Evolutionary conservation across 352 stramenopile genomes (phyloP).

Genomic region (Globisporangium cystogenes): DNA sequence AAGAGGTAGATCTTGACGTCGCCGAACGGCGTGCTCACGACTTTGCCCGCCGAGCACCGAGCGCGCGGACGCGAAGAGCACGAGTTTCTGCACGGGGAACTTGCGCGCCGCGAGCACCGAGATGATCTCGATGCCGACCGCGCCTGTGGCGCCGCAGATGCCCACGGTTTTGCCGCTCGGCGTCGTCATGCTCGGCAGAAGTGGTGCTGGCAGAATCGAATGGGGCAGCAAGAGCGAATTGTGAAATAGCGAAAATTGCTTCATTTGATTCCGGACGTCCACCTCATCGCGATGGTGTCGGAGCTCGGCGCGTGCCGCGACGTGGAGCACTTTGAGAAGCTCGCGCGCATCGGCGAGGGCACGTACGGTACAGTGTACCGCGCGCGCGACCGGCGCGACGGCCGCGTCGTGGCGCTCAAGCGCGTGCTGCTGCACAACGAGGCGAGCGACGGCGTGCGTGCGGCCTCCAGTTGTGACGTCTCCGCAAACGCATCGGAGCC

Average conservation of each 20-base stretch:
- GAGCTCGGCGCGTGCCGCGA: no score
- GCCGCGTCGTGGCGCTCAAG: conserved; percentile 99
- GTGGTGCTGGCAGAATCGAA: no score
- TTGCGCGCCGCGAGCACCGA: conserved; percentile 77
- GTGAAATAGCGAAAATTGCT: no score
- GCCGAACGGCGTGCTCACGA: conserved; percentile 87
- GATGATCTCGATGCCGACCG: conserved; percentile 97
- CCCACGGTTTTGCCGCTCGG: conserved; percentile 60
- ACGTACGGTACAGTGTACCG: conserved; percentile 99
- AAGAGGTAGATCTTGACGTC: conserved; percentile 95
- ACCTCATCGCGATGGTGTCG: no score
- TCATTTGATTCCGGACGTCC: no score
- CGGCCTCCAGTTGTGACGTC: no score
- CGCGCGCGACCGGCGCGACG: conserved; percentile 92
- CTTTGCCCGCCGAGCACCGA: conserved; percentile 93
- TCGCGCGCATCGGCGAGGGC: conserved; percentile 97
- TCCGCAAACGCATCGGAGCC: no score
- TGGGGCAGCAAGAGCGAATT: no score
- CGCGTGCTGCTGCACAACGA: no score
- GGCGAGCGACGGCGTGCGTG: no score
- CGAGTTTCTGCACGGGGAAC: conserved; percentile 90
- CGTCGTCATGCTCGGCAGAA: conserved; percentile 42
- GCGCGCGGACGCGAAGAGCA: conserved; percentile 94
- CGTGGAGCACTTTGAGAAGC: conserved; percentile 93
- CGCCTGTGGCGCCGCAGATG: conserved; percentile 87